Base-by-base conservation (phyloP, 2,329 filamentous ascomycete genomes). In the Aspergillus felis region DNA sequence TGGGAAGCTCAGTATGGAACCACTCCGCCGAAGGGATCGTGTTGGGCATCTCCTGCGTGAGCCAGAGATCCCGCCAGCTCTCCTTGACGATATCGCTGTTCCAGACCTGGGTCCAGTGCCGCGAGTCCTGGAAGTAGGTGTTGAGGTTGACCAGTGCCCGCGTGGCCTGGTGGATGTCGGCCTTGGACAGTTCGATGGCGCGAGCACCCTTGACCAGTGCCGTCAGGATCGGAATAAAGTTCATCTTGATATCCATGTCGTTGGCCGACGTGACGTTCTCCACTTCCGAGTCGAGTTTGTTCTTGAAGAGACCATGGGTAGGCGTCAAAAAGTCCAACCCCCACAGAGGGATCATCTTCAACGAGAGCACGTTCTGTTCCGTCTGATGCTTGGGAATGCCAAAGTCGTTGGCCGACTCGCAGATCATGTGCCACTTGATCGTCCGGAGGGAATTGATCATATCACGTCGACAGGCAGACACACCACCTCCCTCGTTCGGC, bases 331-430 rank as follows among this genome's bases (percentile, higher is more conserved):
- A 78, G 57, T 84, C 81, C 51, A 84, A 66, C 3, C 81, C 81
- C 81, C 81, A 84, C 1, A 84, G 74, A 3, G 81, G 81, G 38
- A 84, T 71, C 20, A 82, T 71, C 61, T 82, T 83, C 57, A 84
- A 67, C 0, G 81, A 82, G 63, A 82, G 79, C 9, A 84, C 76
- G 56, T 82, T 83, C 62, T 77, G 76, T 68, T 84, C 81, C 0
- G 81, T 80, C 66, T 84, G 81, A 67, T 82, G 81, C 20, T 81
- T 78, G 5, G 81, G 81, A 22, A 82, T 75, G 29, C 81, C 81
- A 59, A 78, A 84, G 58, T 84, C 81, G 62, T 82, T 82, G 8
- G 81, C 81, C 5, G 79, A 79, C 68, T 84, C 81, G 51, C 79
- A 80, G 47, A 84, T 71, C 62, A 83, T 81, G 62, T 84, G 81